Percentiles rank a stretch among this genome's conserved stretches.
phyloP scores from a whole-genome alignment of 2,329 filamentous ascomycete species.

The Bipolaris bicolor region DNA sequence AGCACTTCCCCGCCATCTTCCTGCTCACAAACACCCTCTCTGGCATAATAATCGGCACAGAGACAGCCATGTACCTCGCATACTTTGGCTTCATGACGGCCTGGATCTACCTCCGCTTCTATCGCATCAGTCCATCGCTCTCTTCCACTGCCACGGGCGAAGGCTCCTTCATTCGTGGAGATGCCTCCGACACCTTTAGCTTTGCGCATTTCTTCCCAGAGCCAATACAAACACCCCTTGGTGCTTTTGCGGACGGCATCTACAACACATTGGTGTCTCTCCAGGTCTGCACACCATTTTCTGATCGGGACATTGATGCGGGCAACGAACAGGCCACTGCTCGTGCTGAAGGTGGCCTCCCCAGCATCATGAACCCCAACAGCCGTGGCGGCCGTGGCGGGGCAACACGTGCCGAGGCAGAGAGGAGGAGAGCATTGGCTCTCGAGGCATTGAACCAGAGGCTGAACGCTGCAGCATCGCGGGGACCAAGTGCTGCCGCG shows the following conservation, averaged over 20 bases:
- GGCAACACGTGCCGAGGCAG: constrained; percentile 85
- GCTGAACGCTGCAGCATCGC: constrained; percentile 78
- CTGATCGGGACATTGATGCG: constrained; percentile 76
- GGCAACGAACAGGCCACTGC: constrained; percentile 73
- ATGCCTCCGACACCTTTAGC: constrained; percentile 94
- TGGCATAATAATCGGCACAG: constrained; percentile 68
- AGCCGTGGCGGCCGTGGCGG: constrained; percentile 57
- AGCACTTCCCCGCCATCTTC: constrained; percentile 78
- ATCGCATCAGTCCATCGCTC: constrained; percentile 71
- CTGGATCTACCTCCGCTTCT: constrained; percentile 97
- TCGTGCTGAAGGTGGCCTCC: constrained; percentile 65
- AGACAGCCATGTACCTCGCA: constrained; percentile 79
- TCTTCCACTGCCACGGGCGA: constrained; percentile 61
- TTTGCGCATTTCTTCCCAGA: constrained; percentile 96
- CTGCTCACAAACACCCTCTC: constrained; percentile 72
- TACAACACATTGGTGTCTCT: constrained; percentile 77
- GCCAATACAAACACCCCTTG: constrained; percentile 77
- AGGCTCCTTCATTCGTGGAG: constrained; percentile 71
- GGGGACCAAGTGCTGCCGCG: constrained; percentile 49
- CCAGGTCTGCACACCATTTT: constrained; percentile 83
- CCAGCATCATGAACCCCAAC: constrained; percentile 62
- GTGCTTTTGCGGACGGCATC: constrained; percentile 73
- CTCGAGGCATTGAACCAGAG: constrained; percentile 91
- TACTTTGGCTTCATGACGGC: constrained; percentile 82
- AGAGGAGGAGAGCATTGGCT: constrained; percentile 84